phyloP scores from a whole-genome alignment of 116 monocot genomes.

The Thalassia testudinum region DNA sequence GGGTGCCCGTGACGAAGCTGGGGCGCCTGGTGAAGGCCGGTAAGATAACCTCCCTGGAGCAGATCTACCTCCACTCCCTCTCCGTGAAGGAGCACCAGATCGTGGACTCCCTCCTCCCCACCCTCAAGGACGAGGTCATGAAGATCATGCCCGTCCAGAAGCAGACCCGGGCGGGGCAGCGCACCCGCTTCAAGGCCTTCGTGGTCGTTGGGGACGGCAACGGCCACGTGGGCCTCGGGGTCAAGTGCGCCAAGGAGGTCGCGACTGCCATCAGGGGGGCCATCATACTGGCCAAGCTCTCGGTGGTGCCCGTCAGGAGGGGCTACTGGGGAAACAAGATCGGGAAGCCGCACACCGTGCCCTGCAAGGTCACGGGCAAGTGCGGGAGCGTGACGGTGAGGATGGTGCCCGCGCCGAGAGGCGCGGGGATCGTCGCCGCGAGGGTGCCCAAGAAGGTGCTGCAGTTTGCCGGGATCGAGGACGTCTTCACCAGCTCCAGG shows the following conservation, averaged over 20 bases:
- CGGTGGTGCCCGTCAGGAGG: slow-evolving; percentile 67
- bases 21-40: slow-evolving; percentile 29
- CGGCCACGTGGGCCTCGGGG: slow-evolving; percentile 64
- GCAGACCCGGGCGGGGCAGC: slow-evolving; percentile 48
- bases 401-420: slow-evolving; percentile 37
- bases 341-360: slow-evolving; percentile 67
- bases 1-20: slow-evolving; percentile 26
- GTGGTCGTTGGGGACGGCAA: slow-evolving; percentile 47
- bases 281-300: slow-evolving; percentile 46
- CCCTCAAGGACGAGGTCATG: slow-evolving; percentile 76
- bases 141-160: slow-evolving; percentile 47
- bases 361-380: slow-evolving; percentile 86
- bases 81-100: slow-evolving; percentile 78
- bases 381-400: slow-evolving; percentile 70
- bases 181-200: slow-evolving; percentile 78
- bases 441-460: slow-evolving; percentile 81
- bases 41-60: slow-evolving; percentile 34
- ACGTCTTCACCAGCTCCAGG: slow-evolving; percentile 66
- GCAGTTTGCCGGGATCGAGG: slow-evolving; percentile 60
- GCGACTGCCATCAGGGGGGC: slow-evolving; percentile 73
- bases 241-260: slow-evolving; percentile 70
- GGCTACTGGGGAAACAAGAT: slow-evolving; percentile 97
- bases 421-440: slow-evolving; percentile 64
- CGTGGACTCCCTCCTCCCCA: slow-evolving; percentile 26
- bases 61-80: slow-evolving; percentile 67